These are phyloP conservation scores for Caloboletus firmus DNA, from an alignment of 1,284 basidiomycete species.

Conservation along the genomic window DNA sequence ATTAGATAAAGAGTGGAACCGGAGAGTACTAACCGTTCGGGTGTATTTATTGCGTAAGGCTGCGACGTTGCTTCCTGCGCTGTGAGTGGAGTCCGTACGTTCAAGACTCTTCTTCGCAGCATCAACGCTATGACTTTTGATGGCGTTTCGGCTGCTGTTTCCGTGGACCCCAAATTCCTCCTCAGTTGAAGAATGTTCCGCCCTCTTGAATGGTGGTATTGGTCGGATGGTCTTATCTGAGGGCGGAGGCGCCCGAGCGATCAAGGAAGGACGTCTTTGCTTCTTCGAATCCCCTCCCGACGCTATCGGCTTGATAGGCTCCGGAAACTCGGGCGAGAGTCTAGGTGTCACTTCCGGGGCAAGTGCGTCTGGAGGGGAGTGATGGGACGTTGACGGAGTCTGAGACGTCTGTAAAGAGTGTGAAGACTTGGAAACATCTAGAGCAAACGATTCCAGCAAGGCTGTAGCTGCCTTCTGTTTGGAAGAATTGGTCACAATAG, in stretches of 20 bases:
- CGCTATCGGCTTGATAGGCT: not conserved
- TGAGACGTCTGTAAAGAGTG: conserved; percentile 7
- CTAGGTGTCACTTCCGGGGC: not conserved
- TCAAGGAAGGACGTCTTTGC: conserved; percentile 22
- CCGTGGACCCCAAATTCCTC: conserved; percentile 31
- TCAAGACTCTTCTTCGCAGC: conserved; percentile 37
- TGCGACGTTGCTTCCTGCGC: conserved; percentile 62
- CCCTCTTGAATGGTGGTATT: conserved; percentile 24
- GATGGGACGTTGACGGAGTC: conserved; percentile 2
- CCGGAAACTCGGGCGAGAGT: not conserved
- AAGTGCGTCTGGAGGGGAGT: conserved; percentile 1
- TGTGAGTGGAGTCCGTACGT: conserved; percentile 51
- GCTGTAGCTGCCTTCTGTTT: conserved; percentile 5
- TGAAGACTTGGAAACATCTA: conserved; percentile 1
- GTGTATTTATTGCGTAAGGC: conserved; percentile 66
- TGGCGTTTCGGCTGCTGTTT: conserved; percentile 15
- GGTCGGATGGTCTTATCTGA: conserved; percentile 22
- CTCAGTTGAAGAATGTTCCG: conserved; percentile 13
- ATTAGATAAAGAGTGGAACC: not conserved
- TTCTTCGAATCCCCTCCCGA: conserved; percentile 9
- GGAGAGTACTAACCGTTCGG: conserved; percentile 46
- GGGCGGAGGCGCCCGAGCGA: conserved; percentile 16
- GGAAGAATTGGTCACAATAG: conserved; percentile 23
- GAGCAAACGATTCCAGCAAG: conserved; percentile 5
- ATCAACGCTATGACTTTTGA: conserved; percentile 33